Evolutionary conservation across 306 rosid species (phyloP).

Genomic region (Vigna nakashimae): DNA sequence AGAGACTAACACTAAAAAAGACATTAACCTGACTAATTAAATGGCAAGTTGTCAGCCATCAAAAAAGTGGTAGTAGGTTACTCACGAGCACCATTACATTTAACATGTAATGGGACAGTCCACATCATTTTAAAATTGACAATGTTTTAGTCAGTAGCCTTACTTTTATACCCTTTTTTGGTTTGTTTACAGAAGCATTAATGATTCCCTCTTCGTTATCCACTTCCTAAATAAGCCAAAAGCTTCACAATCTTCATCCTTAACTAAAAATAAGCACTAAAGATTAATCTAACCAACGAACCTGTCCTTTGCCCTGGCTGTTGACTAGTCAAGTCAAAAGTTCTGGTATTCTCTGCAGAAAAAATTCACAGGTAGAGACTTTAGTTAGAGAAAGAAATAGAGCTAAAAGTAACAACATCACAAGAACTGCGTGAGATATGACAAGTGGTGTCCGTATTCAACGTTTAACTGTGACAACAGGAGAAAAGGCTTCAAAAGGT

Average conservation of each 20-base stretch:
- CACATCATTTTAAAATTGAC: constrained; percentile 43
- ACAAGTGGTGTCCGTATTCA: constrained; percentile 57
- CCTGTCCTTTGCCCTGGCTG: constrained; percentile 57
- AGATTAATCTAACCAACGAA: constrained; percentile 49
- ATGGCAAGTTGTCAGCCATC: constrained; percentile 83
- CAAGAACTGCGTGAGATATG: constrained; percentile 74
- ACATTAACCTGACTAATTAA: constrained; percentile 56
- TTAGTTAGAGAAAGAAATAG: constrained; percentile 47
- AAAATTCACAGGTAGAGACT: constrained; percentile 47
- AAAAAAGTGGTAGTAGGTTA: constrained; percentile 76
- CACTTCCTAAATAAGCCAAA: constrained; percentile 44
- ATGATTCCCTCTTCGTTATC: constrained; percentile 35
- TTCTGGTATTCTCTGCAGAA: constrained; percentile 62
- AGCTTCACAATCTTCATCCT: constrained; percentile 15
- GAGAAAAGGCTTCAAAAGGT: constrained; percentile 48
- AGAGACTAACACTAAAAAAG: constrained; percentile 53
- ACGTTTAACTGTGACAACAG: constrained; percentile 45
- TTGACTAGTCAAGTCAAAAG: constrained; percentile 56
- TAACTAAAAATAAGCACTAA: constrained; percentile 39
- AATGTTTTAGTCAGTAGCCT: constrained; percentile 31
- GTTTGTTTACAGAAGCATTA: constrained; percentile 39
- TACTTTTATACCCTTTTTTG: constrained; percentile 30
- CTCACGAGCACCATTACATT: constrained; percentile 71
- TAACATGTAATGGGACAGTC: constrained; percentile 59
- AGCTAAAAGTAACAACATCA: constrained; percentile 58